phyloP scores from a whole-genome alignment of 441 rosid genomes.

The Bruguiera hainesii region DNA sequence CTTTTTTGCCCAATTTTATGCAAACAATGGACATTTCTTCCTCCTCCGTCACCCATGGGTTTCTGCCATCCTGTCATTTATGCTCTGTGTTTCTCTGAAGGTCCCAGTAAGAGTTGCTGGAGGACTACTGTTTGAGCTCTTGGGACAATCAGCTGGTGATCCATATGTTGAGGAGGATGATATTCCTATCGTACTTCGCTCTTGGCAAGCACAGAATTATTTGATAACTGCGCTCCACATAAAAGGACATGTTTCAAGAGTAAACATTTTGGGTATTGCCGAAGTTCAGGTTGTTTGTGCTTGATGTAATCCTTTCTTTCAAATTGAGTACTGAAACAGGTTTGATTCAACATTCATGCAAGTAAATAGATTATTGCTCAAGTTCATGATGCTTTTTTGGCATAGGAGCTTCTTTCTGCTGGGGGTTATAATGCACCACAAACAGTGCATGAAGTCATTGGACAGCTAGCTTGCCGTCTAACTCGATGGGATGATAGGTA shows the following conservation, averaged over 20 bases:
- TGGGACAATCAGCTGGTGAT: slow-evolving; percentile 98
- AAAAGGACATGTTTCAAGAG: slow-evolving; percentile 50
- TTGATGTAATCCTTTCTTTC: slow-evolving; percentile 10
- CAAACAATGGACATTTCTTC: slow-evolving; percentile 6
- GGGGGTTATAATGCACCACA: slow-evolving; percentile 83
- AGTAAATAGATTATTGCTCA: slow-evolving; percentile 13
- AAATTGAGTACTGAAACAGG: not conserved
- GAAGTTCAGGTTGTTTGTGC: slow-evolving; percentile 82
- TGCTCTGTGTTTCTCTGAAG: slow-evolving; percentile 30
- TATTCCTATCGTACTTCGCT: slow-evolving; percentile 80
- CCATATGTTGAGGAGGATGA: slow-evolving; percentile 86
- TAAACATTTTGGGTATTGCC: slow-evolving; percentile 70
- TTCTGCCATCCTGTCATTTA: slow-evolving; percentile 13
- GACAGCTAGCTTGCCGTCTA: slow-evolving; percentile 72
- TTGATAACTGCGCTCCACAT: slow-evolving; percentile 75
- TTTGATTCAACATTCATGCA: slow-evolving; percentile 9
- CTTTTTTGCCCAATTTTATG: not conserved
- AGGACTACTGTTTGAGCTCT: slow-evolving; percentile 89
- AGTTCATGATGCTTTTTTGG: slow-evolving; percentile 7
- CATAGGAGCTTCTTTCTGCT: slow-evolving; percentile 73
- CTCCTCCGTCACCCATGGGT: slow-evolving; percentile 5
- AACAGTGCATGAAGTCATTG: slow-evolving; percentile 91
- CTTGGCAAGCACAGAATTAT: slow-evolving; percentile 95
- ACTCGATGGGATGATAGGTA: slow-evolving; percentile 98
- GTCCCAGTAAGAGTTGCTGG: slow-evolving; percentile 99